A percentile compares a stretch with the other conserved stretches of the same genome.
phyloP scores from a whole-genome alignment of 768 basidiomycete species.

The Termitomyces sp. region DNA sequence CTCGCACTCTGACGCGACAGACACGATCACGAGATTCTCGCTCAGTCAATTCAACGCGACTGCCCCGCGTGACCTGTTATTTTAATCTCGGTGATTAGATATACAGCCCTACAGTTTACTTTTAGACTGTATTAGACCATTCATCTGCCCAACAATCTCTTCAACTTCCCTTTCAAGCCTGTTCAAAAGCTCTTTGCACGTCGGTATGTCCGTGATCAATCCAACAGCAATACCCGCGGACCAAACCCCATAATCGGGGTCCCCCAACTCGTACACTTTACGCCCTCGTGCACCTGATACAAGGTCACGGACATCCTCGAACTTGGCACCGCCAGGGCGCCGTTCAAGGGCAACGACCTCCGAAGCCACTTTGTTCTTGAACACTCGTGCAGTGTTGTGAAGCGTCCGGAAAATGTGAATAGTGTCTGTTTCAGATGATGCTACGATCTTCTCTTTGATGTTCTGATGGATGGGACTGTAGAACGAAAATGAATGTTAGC shows the following conservation, averaged over 20 bases:
- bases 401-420: conserved; percentile 89
- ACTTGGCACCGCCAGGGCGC: conserved; percentile 81
- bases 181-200: conserved; percentile 66
- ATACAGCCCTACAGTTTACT: conserved; percentile 32
- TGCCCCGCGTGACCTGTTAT: not conserved
- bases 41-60: too few species aligned
- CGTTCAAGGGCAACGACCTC: conserved; percentile 86
- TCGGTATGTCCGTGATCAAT: conserved; percentile 80
- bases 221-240: conserved; percentile 61
- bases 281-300: conserved; percentile 70
- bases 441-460: conserved; percentile 88
- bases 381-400: conserved; percentile 80
- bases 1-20: conserved; percentile 22
- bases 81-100: not conserved
- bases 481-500: not conserved
- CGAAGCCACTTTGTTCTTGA: conserved; percentile 77
- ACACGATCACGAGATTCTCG: conserved; percentile 34
- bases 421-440: conserved; percentile 79
- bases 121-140: conserved; percentile 25
- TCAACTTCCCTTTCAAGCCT: conserved; percentile 76
- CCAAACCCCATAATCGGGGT: conserved; percentile 89
- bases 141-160: conserved; percentile 53
- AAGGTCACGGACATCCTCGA: conserved; percentile 77
- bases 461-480: conserved; percentile 78
- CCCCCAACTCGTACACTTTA: conserved; percentile 78